Evolutionary conservation across 2,329 filamentous ascomycete genomes (phyloP).

Genomic region (Aspergillaceae sp.): DNA sequence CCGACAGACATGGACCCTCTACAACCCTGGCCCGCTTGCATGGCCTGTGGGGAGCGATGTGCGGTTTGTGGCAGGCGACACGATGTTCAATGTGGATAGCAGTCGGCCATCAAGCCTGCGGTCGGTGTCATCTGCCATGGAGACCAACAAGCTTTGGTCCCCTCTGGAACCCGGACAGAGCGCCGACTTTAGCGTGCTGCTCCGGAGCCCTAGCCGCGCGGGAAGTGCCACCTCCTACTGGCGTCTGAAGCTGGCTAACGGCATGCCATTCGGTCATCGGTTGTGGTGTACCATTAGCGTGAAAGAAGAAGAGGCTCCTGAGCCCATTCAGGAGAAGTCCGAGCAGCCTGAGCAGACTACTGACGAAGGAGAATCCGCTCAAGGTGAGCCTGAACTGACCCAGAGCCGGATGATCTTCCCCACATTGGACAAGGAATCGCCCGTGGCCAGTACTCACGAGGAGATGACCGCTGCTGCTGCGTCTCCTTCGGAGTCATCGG

Average conservation of each 20-base stretch:
- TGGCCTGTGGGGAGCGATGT: conserved; percentile 91
- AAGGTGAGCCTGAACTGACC: conserved; percentile 29
- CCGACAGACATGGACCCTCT: conserved; percentile 82
- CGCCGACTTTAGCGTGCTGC: conserved; percentile 70
- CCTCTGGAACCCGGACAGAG: conserved; percentile 65
- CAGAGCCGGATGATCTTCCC: conserved; percentile 89
- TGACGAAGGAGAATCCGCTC: conserved; percentile 25
- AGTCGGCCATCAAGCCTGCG: conserved; percentile 67
- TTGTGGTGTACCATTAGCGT: conserved; percentile 91
- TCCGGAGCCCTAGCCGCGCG: conserved; percentile 68
- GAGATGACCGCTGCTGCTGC: conserved; percentile 18
- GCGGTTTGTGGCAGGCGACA: conserved; percentile 86
- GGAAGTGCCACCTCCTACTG: conserved; percentile 91
- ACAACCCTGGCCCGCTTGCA: conserved; percentile 66
- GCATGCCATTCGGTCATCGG: conserved; percentile 79
- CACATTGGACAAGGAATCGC: conserved; percentile 89
- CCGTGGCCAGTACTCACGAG: conserved; percentile 68
- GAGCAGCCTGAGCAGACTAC: not conserved
- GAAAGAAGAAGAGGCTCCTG: conserved; percentile 10
- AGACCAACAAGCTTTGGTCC: conserved; percentile 67
- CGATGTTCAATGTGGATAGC: conserved; percentile 87
- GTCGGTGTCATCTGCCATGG: conserved; percentile 67
- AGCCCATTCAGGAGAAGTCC: not conserved
- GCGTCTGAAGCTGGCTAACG: conserved; percentile 76
- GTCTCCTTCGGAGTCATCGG: conserved; percentile 7